A percentile compares a stretch with the other conserved stretches of the same genome.
Evolutionary conservation across 2,329 filamentous ascomycete genomes (phyloP).

Genomic region (Talaromyces sp.): DNA sequence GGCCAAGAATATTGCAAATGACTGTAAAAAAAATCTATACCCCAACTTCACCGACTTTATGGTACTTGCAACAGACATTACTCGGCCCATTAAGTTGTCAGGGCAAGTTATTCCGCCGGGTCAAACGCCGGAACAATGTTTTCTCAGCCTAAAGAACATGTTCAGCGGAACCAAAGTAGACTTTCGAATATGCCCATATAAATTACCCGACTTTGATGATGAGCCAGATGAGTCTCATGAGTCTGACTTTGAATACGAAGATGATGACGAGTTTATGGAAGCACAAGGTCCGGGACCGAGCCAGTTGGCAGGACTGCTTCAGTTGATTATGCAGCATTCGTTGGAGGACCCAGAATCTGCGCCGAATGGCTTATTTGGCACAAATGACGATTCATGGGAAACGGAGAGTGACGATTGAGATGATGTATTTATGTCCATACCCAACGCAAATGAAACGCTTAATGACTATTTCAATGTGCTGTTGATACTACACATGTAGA

Average conservation of each 20-base stretch:
- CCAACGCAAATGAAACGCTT: neutral
- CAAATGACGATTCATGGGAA: neutral
- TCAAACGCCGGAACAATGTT: slow-evolving; percentile 22
- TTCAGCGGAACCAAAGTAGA: slow-evolving; percentile 20
- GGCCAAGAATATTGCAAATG: slow-evolving; percentile 22
- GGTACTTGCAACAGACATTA: slow-evolving; percentile 23
- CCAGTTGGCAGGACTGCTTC: neutral
- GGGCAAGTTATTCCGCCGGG: slow-evolving; percentile 21
- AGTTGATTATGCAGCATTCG: neutral
- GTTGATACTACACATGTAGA: neutral
- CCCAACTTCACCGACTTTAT: slow-evolving; percentile 21
- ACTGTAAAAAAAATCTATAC: slow-evolving; percentile 22
- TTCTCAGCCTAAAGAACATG: slow-evolving; percentile 17
- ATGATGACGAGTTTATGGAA: neutral
- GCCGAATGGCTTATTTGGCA: too few species aligned
- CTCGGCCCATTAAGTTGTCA: slow-evolving; percentile 20
- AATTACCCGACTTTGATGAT: neutral
- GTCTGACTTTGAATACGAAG: neutral
- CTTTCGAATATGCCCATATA: neutral
- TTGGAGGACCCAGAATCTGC: neutral
- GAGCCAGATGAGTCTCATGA: neutral
- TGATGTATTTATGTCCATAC: neutral
- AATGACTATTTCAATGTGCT: neutral
- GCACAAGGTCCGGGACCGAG: neutral
- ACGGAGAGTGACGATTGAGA: neutral